phyloP scores from a whole-genome alignment of 1,139 yeast species.

The Yamadazyma buinensis region DNA sequence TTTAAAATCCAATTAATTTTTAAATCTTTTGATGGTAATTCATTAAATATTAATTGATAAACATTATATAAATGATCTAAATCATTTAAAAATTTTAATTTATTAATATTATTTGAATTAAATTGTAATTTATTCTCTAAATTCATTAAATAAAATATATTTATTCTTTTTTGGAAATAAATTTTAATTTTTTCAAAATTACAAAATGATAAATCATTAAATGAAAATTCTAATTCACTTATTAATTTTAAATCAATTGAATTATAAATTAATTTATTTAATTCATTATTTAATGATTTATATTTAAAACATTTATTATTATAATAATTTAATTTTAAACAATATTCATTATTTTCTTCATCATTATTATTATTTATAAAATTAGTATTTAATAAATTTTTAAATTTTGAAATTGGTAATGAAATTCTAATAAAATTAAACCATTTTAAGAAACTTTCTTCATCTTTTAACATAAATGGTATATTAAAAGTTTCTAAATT shows the following conservation, averaged over 20 bases:
- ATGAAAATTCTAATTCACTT: constrained; percentile 2
- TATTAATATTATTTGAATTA: constrained; percentile 7
- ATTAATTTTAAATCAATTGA: constrained; percentile 7
- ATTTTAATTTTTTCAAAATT: constrained; percentile 16
- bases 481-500: constrained; percentile 8
- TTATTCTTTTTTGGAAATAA: constrained; percentile 12
- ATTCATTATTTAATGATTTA: constrained; percentile 3
- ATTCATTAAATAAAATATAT: constrained; percentile 13
- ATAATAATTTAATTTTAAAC: constrained; percentile 4
- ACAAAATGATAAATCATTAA: constrained; percentile 7
- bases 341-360: constrained; percentile 10
- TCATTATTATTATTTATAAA: too few species aligned
- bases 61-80: constrained; percentile 13
- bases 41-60: constrained; percentile 14
- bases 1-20: constrained; percentile 17
- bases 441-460: constrained; percentile 12
- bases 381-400: constrained; percentile 8
- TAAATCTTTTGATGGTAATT: constrained; percentile 11
- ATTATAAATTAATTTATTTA: constrained; percentile 8
- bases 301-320: constrained; percentile 5
- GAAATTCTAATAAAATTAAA: constrained; percentile 7
- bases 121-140: constrained; percentile 11
- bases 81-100: constrained; percentile 11
- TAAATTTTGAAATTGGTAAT: constrained; percentile 10
- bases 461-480: constrained; percentile 11